These are phyloP conservation scores for Moricandia arvensis DNA, from an alignment of 345 rosid genomes.

Conservation along the genomic window DNA sequence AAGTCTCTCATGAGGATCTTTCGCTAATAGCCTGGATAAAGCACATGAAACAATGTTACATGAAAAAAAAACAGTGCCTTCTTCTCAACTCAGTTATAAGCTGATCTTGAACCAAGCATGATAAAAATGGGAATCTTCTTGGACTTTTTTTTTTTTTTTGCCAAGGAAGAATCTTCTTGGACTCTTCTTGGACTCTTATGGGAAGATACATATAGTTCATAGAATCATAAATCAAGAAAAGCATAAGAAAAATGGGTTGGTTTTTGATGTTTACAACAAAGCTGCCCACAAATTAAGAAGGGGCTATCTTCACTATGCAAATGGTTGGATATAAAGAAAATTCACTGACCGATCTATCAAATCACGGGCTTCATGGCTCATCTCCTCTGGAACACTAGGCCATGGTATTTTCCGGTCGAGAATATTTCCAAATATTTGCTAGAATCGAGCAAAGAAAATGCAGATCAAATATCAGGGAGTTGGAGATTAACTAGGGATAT, in stretches of 20 bases:
- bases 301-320: not conserved
- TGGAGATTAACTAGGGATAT: not conserved
- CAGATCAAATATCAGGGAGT: not conserved
- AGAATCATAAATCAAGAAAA: not conserved
- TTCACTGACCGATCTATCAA: constrained; percentile 68
- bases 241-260: not conserved
- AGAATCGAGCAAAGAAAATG: constrained; percentile 36
- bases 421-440: constrained; percentile 92
- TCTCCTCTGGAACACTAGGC: constrained; percentile 75
- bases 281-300: not conserved
- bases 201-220: not conserved
- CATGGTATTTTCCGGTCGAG: constrained; percentile 92
- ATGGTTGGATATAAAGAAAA: not conserved
- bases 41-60: constrained; percentile 5
- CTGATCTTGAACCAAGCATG: constrained; percentile 14
- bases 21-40: constrained; percentile 66
- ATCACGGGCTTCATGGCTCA: constrained; percentile 80
- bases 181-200: not conserved
- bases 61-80: not conserved
- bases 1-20: constrained; percentile 93
- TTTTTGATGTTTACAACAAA: constrained; percentile 7
- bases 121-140: not conserved
- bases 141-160: no score
- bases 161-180: no score
- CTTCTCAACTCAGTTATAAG: not conserved